These are phyloP conservation scores for Pythium periplocum DNA, from an alignment of 352 stramenopile genomes.

Conservation along the genomic window DNA sequence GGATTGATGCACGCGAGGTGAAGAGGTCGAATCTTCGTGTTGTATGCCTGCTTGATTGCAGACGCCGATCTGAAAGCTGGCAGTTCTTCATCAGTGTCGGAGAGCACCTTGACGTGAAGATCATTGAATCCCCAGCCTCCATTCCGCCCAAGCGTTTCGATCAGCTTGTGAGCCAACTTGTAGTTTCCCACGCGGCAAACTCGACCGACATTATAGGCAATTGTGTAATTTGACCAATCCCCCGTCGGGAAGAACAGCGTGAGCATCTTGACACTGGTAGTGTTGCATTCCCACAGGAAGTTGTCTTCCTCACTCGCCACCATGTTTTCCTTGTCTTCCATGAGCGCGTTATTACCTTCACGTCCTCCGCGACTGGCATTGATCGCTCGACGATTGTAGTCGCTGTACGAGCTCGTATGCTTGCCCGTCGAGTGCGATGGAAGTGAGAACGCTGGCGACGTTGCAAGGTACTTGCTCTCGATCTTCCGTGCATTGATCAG, in stretches of 20 bases:
- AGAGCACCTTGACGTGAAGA: slow-evolving; percentile 53
- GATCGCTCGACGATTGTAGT: slow-evolving; percentile 78
- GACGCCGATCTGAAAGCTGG: slow-evolving; percentile 54
- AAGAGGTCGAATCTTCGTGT: slow-evolving; percentile 59
- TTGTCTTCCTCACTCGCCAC: slow-evolving; percentile 9
- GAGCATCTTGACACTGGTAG: slow-evolving; percentile 54
- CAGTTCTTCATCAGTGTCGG: slow-evolving; percentile 27
- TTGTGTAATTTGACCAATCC: slow-evolving; percentile 35
- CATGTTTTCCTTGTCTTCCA: slow-evolving; percentile 27
- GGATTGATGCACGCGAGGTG: slow-evolving; percentile 75
- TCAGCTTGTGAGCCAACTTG: slow-evolving; percentile 35
- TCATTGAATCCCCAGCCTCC: slow-evolving; percentile 62
- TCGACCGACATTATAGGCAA: slow-evolving; percentile 28
- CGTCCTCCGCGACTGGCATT: slow-evolving; percentile 76
- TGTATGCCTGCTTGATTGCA: slow-evolving; percentile 57
- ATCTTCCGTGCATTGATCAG: slow-evolving; percentile 44
- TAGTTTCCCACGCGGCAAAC: slow-evolving; percentile 39
- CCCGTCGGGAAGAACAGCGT: slow-evolving; percentile 62
- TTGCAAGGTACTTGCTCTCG: slow-evolving; percentile 32
- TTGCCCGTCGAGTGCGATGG: slow-evolving; percentile 70
- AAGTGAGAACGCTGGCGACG: slow-evolving; percentile 44
- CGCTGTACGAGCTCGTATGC: slow-evolving; percentile 73
- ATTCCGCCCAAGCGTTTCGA: slow-evolving; percentile 47
- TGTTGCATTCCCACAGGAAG: slow-evolving; percentile 38
- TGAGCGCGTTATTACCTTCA: slow-evolving; percentile 72